Percentiles rank a stretch among this genome's conserved stretches.
phyloP scores from a whole-genome alignment of 306 rosid species.

The Acacia melanoxylon region DNA sequence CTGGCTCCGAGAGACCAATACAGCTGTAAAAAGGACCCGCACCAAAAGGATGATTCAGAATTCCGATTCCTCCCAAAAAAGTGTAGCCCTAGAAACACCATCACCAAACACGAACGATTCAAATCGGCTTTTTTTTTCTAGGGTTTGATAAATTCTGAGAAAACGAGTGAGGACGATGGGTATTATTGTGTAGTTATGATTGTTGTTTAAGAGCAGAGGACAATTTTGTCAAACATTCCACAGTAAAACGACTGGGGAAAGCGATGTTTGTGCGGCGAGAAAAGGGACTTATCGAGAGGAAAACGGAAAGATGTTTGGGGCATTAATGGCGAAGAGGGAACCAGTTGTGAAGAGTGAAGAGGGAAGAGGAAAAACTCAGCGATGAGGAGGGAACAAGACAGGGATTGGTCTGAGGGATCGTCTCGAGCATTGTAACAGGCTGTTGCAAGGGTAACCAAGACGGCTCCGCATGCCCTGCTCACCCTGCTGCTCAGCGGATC shows the following conservation, averaged over 20 bases:
- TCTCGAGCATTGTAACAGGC: not conserved
- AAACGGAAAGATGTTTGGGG: not conserved
- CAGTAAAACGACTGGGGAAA: not conserved
- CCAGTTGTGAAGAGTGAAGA: not conserved
- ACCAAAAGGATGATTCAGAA: slow-evolving; percentile 27
- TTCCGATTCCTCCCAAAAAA: slow-evolving; percentile 39
- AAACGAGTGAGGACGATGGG: not conserved
- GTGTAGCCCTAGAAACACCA: slow-evolving; percentile 18
- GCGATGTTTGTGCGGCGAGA: not conserved
- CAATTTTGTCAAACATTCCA: not conserved
- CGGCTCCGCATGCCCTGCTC: too few relatives aligned
- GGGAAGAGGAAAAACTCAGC: not conserved
- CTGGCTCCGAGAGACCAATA: slow-evolving; percentile 34
- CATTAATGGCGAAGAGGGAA: slow-evolving; percentile 12
- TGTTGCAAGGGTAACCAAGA: not conserved
- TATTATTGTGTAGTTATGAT: not conserved
- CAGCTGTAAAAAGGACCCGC: slow-evolving; percentile 72
- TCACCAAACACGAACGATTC: not conserved
- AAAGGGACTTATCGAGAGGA: not conserved
- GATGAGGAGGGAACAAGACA: not conserved
- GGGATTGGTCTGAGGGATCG: not conserved
- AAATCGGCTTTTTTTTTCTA: not conserved
- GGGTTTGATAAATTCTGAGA: not conserved
- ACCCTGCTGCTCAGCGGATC: too few relatives aligned
- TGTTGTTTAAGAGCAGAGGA: not conserved